These are phyloP conservation scores for Hyphochytrium catenoides DNA, from an alignment of 352 stramenopile genomes.

Conservation along the genomic window DNA sequence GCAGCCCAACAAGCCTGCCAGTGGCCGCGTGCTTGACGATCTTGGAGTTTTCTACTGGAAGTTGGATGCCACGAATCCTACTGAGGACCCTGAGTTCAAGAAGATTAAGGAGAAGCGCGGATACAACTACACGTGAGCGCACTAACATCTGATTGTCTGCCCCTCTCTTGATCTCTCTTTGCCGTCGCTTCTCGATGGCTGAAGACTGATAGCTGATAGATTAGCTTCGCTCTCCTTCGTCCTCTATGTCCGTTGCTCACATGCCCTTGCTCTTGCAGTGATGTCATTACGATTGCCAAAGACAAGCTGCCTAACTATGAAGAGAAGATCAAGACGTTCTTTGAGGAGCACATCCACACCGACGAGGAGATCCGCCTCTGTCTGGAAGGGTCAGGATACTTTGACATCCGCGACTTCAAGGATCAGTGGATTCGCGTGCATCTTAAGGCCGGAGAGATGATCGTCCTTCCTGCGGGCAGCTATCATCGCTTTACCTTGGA, in stretches of 20 bases:
- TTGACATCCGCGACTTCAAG: constrained; percentile 13
- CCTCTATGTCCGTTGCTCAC: no score
- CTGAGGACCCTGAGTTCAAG: constrained; percentile 14
- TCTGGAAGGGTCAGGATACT: constrained; percentile 16
- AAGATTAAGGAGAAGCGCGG: constrained; percentile 14
- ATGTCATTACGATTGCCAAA: constrained; percentile 15
- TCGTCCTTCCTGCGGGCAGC: constrained; percentile 20
- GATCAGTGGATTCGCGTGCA: constrained; percentile 20
- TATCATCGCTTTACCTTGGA: constrained; percentile 26
- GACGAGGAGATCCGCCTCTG: constrained; percentile 26
- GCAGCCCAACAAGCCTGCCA: constrained; percentile 10
- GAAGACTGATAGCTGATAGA: no score
- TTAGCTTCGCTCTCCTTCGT: no score
- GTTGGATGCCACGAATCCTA: constrained; percentile 11
- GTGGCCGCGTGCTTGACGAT: constrained; percentile 6
- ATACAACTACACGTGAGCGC: constrained; percentile 16
- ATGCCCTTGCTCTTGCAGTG: no score
- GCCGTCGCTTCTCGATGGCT: no score
- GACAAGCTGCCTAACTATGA: constrained; percentile 21
- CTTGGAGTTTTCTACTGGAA: constrained; percentile 14
- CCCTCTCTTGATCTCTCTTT: no score
- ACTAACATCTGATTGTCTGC: no score
- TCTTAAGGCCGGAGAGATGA: constrained; percentile 20
- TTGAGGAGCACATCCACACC: constrained; percentile 21
- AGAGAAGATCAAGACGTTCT: constrained; percentile 24